Conservation (phyloP, 306 rosid genomes). For the Dryas octopetala region DNA sequence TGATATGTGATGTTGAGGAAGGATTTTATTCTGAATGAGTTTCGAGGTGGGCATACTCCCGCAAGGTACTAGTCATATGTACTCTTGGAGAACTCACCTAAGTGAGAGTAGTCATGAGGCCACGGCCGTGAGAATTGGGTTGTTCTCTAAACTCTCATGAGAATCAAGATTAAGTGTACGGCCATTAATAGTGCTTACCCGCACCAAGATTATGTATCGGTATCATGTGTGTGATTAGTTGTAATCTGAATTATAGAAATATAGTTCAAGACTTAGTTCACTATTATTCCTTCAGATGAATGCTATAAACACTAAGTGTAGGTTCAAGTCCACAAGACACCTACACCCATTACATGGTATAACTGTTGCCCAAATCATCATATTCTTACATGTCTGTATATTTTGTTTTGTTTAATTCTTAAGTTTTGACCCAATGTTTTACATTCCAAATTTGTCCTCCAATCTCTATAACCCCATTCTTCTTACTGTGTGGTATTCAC, state of each 20-base stretch:
- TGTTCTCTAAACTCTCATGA: not conserved
- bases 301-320: not conserved
- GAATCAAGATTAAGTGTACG: not conserved
- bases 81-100: conserved; percentile 3
- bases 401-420: no score
- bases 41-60: not conserved
- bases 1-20: conserved; percentile 2
- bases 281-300: not conserved
- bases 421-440: no score
- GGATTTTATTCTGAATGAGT: not conserved
- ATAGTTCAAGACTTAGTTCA: conserved; percentile 7
- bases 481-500: no score
- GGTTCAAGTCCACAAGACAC: conserved; percentile 7
- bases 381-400: not conserved
- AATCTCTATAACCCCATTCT: no score
- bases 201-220: not conserved
- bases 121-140: not conserved
- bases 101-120: not conserved
- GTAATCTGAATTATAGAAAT: not conserved
- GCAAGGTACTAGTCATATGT: not conserved
- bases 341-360: conserved; percentile 2
- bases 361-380: not conserved
- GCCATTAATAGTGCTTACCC: not conserved
- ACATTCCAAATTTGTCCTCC: no score
- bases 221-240: not conserved